Evolutionary conservation across 345 rosid genomes (phyloP).

Genomic region (Gossypium australe): DNA sequence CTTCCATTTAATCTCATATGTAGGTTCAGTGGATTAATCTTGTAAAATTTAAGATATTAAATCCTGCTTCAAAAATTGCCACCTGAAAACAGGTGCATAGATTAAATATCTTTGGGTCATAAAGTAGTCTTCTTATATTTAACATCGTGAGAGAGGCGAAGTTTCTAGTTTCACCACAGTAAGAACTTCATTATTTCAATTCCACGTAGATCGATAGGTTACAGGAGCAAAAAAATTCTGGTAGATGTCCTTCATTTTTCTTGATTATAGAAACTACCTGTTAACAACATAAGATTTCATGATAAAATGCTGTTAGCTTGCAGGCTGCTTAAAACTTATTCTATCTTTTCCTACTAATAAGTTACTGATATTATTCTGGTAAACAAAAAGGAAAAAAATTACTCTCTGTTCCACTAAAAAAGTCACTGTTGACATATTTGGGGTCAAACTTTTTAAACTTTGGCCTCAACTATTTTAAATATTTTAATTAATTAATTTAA

Average conservation of each 20-base stretch:
- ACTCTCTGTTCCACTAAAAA: no score
- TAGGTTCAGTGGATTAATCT: conserved; percentile 26
- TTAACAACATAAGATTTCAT: not conserved
- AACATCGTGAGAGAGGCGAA: not conserved
- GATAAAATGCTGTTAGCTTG: not conserved
- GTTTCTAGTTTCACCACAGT: not conserved
- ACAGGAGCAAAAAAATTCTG: not conserved
- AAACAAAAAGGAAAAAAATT: not conserved
- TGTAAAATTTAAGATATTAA: conserved; percentile 16
- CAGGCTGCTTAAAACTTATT: not conserved
- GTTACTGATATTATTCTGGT: not conserved
- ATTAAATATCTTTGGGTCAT: not conserved
- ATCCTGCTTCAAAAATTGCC: conserved; percentile 12
- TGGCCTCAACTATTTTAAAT: no score
- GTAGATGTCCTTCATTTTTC: not conserved
- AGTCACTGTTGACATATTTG: no score
- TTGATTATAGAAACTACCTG: not conserved
- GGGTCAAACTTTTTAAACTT: no score
- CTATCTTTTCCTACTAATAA: not conserved
- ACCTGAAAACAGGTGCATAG: not conserved
- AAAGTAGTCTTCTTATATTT: not conserved
- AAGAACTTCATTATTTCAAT: not conserved
- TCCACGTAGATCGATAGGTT: not conserved
- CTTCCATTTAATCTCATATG: conserved; percentile 32
- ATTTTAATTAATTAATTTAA: no score